A percentile compares a stretch with the other conserved stretches of the same genome.
phyloP scores from a whole-genome alignment of 2,329 filamentous ascomycete genomes.

The Coniochaeta prunicola region DNA sequence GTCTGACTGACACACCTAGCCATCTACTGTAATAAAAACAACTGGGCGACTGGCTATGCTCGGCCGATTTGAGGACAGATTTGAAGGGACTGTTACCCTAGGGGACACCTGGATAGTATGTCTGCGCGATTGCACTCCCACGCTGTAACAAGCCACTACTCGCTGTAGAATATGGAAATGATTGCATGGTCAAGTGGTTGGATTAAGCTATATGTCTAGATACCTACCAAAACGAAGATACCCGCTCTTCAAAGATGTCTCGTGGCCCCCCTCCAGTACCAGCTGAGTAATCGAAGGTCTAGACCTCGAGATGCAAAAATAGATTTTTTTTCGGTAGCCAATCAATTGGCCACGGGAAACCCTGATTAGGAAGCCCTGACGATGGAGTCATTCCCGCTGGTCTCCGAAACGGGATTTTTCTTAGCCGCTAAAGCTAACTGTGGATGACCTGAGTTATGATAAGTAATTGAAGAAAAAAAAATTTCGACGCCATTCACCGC shows the following conservation, averaged over 20 bases:
- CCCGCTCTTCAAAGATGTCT: too few relatives aligned
- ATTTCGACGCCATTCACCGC: neutral
- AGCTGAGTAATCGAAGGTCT: too few relatives aligned
- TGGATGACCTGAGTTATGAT: neutral
- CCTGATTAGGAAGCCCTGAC: neutral
- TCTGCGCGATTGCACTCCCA: too few relatives aligned
- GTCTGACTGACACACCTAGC: neutral
- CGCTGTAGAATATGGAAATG: too few relatives aligned
- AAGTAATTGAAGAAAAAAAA: neutral
- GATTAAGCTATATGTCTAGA: too few relatives aligned
- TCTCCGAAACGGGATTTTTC: neutral
- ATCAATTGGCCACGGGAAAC: neutral
- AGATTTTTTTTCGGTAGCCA: neutral
- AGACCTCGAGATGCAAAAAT: neutral
- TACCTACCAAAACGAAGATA: too few relatives aligned
- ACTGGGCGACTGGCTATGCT: neutral
- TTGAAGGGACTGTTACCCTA: too few relatives aligned
- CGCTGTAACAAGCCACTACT: too few relatives aligned
- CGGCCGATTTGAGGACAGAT: too few relatives aligned
- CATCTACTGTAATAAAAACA: constrained; percentile 1
- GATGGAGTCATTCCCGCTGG: neutral
- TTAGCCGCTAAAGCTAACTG: neutral
- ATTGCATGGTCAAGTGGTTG: too few relatives aligned
- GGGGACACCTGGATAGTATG: too few relatives aligned
- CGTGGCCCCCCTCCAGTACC: too few relatives aligned